A percentile compares a stretch with the other conserved stretches of the same genome.
These are phyloP conservation scores for Aspergillus indologenus DNA, from an alignment of 495 filamentous ascomycete species.

Conservation along the genomic window DNA sequence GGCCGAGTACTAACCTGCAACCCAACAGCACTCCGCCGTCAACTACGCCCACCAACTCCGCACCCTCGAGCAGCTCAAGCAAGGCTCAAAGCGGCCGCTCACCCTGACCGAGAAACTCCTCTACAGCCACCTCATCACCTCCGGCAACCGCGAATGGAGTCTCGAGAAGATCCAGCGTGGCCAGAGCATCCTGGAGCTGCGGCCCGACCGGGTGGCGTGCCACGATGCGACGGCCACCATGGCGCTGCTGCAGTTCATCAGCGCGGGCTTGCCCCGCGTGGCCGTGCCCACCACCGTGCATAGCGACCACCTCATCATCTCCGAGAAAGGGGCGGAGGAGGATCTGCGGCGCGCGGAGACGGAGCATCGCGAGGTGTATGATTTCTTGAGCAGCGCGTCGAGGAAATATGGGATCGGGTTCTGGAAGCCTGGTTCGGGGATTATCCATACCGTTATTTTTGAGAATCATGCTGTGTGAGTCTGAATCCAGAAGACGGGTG, in stretches of 20 bases:
- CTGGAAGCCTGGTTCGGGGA: constrained; percentile 89
- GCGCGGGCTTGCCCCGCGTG: constrained; percentile 69
- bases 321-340: constrained; percentile 76
- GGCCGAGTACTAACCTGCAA: no score
- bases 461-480: constrained; percentile 79
- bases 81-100: constrained; percentile 73
- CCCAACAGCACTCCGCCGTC: constrained; percentile 9
- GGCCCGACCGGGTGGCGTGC: constrained; percentile 87
- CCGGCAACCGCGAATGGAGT: constrained; percentile 71
- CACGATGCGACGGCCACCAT: constrained; percentile 96
- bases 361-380: constrained; percentile 93
- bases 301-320: constrained; percentile 92
- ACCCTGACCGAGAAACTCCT: constrained; percentile 90
- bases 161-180: constrained; percentile 78
- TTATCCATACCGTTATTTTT: constrained; percentile 90
- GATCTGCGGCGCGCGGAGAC: constrained; percentile 73
- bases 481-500: not conserved
- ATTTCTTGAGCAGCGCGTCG: constrained; percentile 82
- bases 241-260: constrained; percentile 95
- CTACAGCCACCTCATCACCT: constrained; percentile 88
- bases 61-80: constrained; percentile 74
- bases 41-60: constrained; percentile 78
- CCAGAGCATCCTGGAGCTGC: constrained; percentile 78
- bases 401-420: constrained; percentile 96
- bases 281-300: constrained; percentile 89